These are phyloP conservation scores for Neonectria magnoliae DNA, from an alignment of 2,329 filamentous ascomycete species.

Conservation along the genomic window DNA sequence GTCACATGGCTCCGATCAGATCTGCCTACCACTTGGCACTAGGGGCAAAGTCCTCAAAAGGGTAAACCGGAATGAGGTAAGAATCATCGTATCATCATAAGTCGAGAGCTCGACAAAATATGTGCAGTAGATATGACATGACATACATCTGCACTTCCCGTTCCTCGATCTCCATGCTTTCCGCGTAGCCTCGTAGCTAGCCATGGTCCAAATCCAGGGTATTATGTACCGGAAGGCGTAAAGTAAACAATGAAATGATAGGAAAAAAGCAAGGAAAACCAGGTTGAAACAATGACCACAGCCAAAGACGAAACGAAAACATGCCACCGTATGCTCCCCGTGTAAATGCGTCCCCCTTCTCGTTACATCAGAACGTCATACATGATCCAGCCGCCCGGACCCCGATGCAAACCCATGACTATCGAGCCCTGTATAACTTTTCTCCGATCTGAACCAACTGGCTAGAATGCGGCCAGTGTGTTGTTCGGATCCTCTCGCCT, in stretches of 20 bases:
- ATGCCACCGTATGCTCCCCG: constrained; percentile 30
- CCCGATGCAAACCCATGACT: constrained; percentile 14
- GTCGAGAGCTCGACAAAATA: constrained; percentile 28
- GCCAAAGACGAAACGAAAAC: constrained; percentile 15
- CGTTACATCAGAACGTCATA: constrained; percentile 18
- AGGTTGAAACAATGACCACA: constrained; percentile 5
- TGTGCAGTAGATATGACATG: constrained; percentile 19
- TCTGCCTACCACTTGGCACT: neutral
- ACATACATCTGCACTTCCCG: constrained; percentile 28
- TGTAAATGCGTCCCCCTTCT: constrained; percentile 20
- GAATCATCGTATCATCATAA: constrained; percentile 37
- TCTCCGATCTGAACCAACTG: neutral
- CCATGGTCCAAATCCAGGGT: constrained; percentile 26
- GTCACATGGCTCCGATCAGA: neutral
- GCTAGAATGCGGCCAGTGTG: neutral
- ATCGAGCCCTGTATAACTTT: constrained; percentile 1
- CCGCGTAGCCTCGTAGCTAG: constrained; percentile 20
- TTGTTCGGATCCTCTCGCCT: constrained; percentile 1
- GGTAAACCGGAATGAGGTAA: constrained; percentile 12
- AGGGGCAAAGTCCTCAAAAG: constrained; percentile 4
- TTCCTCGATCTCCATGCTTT: constrained; percentile 15
- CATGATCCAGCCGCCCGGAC: constrained; percentile 3
- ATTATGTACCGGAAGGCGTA: constrained; percentile 31
- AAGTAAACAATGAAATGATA: constrained; percentile 9
- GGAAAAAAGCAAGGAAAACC: constrained; percentile 20